phyloP scores from a whole-genome alignment of 345 rosid genomes.

The Streptanthus diversifolius region DNA sequence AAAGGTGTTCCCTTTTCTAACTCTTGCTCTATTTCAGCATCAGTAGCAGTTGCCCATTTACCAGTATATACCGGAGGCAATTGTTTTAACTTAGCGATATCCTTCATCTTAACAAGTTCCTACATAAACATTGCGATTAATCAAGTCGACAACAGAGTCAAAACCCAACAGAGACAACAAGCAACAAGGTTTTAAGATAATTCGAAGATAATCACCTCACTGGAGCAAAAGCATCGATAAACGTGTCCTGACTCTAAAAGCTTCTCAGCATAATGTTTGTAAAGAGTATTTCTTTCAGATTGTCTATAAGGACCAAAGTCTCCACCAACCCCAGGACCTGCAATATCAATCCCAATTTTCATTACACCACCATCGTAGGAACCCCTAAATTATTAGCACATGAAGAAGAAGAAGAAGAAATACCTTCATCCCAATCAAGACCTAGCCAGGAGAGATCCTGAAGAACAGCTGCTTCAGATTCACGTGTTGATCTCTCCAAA shows the following conservation, averaged over 20 bases:
- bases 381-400: neutral
- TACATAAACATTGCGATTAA: slow-evolving; percentile 18
- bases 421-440: slow-evolving; percentile 92
- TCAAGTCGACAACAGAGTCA: neutral
- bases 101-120: slow-evolving; percentile 97
- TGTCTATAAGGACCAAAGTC: slow-evolving; percentile 87
- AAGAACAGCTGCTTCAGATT: slow-evolving; percentile 91
- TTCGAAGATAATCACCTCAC: slow-evolving; percentile 45
- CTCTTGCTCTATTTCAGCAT: slow-evolving; percentile 68
- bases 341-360: slow-evolving; percentile 1
- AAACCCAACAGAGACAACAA: neutral
- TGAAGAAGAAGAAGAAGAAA: slow-evolving; percentile 14
- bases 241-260: slow-evolving; percentile 85
- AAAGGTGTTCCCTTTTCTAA: slow-evolving; percentile 72
- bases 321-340: slow-evolving; percentile 83
- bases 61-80: slow-evolving; percentile 85
- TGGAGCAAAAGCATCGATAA: slow-evolving; percentile 88
- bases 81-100: slow-evolving; percentile 61
- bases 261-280: slow-evolving; percentile 67
- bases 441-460: slow-evolving; percentile 90
- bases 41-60: slow-evolving; percentile 76
- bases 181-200: neutral
- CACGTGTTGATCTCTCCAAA: slow-evolving; percentile 83
- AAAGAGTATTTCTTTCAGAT: slow-evolving; percentile 83
- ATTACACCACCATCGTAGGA: neutral